A percentile compares a stretch with the other conserved stretches of the same genome.
Evolutionary conservation across 352 stramenopile species (phyloP).

Genomic region (Pythium brassicae): DNA sequence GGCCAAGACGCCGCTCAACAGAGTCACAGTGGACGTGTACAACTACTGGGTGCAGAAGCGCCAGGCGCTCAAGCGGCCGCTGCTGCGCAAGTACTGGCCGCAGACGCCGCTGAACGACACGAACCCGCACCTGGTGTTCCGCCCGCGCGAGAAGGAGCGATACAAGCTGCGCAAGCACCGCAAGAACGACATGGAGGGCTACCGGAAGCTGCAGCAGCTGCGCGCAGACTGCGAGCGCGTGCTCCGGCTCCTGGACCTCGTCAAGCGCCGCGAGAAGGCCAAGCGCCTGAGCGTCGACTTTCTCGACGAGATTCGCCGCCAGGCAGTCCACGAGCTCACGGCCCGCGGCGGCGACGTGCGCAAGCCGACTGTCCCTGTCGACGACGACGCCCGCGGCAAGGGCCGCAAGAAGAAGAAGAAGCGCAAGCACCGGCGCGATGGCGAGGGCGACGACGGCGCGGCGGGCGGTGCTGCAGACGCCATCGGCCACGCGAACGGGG

Average conservation of each 20-base stretch:
- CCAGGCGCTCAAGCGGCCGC: slow-evolving; percentile 86
- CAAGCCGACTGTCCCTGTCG: slow-evolving; percentile 46
- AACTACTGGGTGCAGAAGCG: slow-evolving; percentile 96
- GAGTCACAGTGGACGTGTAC: slow-evolving; percentile 85
- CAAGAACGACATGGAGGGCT: slow-evolving; percentile 96
- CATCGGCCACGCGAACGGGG: neutral
- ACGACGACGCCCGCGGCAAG: slow-evolving; percentile 54
- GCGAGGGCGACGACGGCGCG: slow-evolving; percentile 33
- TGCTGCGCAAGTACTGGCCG: slow-evolving; percentile 95
- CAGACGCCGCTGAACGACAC: slow-evolving; percentile 95
- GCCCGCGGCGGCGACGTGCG: slow-evolving; percentile 32
- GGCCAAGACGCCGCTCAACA: slow-evolving; percentile 69
- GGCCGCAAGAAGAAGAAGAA: slow-evolving; percentile 53
- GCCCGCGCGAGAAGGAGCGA: slow-evolving; percentile 95
- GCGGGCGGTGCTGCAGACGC: slow-evolving; percentile 6
- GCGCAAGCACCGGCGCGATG: slow-evolving; percentile 54
- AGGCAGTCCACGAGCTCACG: slow-evolving; percentile 63
- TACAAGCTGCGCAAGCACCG: slow-evolving; percentile 96
- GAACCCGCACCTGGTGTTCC: slow-evolving; percentile 98
- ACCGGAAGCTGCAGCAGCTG: slow-evolving; percentile 92
- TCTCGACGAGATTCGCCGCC: slow-evolving; percentile 65
- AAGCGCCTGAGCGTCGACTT: slow-evolving; percentile 80
- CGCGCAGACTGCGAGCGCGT: slow-evolving; percentile 92
- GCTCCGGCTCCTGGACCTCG: slow-evolving; percentile 74
- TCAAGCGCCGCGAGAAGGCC: slow-evolving; percentile 82